Evolutionary conservation across 306 rosid genomes (phyloP), one percentile per base, ranked within the genome.

Genomic region (Vicia villosa): DNA sequence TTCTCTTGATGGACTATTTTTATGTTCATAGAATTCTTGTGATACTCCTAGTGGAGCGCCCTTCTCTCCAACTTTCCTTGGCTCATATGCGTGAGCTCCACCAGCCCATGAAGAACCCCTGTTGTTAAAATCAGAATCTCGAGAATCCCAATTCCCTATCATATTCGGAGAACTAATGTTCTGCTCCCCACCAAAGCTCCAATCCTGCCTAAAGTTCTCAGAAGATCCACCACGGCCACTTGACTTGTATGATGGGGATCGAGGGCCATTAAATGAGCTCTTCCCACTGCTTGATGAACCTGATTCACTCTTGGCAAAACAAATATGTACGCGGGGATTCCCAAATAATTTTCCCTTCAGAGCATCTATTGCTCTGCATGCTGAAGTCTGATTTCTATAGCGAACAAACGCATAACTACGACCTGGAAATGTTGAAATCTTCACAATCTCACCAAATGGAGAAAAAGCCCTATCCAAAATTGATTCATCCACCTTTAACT

Each of bases 371-470:
- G 97, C 97, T 77, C 89, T 84, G 83, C 87, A 73, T 26, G 99
- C 95, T 68, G 97, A 91, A 2, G 42, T 10, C 64, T 83, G 45
- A 74, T 72, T 89, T 79, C 84, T 78, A 70, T 85, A 94, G 71
- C 85, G 96, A 80, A 94, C 96, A 74, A 94, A 94, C 21, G 99
- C 99, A 87, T 86, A 94, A 74, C 87, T 94, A 16, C 99, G 91
- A 65, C 97, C 99, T 4, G 99, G 92, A 72, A 94, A 94, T 69
- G 96, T 81, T 46, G 96, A 77, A 50, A 94, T 91, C 83, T 94
- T 94, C 82, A 81, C 97, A 68, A 91, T 82, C 76, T 85, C 97
- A 62, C 99, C 97, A 83, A 86, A 91, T 20, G 96, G 97, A 71
- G 95, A 80, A 83, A 94, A 94, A 34, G 92, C 85, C 75, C 84